These are phyloP conservation scores for Linum lewisii DNA, from an alignment of 345 rosid species.

Conservation along the genomic window DNA sequence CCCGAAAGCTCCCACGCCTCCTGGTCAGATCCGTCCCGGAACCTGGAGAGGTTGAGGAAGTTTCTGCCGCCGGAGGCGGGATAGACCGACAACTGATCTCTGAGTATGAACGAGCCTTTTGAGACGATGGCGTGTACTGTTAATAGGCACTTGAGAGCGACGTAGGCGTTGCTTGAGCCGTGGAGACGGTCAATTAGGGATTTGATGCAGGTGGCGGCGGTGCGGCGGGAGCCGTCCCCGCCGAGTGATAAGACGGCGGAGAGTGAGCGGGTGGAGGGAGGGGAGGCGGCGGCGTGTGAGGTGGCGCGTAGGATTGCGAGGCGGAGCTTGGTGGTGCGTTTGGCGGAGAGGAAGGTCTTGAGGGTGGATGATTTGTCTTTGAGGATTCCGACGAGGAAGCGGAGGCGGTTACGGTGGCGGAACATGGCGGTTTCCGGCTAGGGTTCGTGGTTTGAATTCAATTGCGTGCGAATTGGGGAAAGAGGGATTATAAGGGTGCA, in stretches of 20 bases:
- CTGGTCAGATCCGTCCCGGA: conserved; percentile 25
- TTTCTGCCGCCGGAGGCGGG: conserved; percentile 35
- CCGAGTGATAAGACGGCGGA: conserved; percentile 27
- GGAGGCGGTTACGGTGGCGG: conserved; percentile 22
- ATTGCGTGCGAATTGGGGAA: no score
- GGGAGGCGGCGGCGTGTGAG: conserved; percentile 23
- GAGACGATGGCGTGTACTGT: conserved; percentile 28
- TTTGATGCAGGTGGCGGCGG: conserved; percentile 31
- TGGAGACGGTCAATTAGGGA: conserved; percentile 38
- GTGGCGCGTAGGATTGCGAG: conserved; percentile 39
- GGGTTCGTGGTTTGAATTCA: no score
- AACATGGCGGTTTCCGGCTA: no score
- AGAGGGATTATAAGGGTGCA: no score
- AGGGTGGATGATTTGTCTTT: conserved; percentile 38
- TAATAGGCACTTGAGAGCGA: conserved; percentile 50
- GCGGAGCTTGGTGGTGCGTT: conserved; percentile 20
- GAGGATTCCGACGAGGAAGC: conserved; percentile 22
- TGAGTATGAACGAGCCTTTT: conserved; percentile 32
- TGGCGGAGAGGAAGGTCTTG: conserved; percentile 30
- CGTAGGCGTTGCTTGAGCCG: conserved; percentile 27
- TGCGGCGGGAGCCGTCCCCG: conserved; percentile 17
- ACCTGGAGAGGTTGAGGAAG: conserved; percentile 35
- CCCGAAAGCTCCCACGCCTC: conserved; percentile 30
- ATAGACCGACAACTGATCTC: conserved; percentile 34
- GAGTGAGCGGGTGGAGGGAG: conserved; percentile 28